These are phyloP conservation scores for Candida hungchunana DNA, from an alignment of 805 yeast species.

Conservation along the genomic window DNA sequence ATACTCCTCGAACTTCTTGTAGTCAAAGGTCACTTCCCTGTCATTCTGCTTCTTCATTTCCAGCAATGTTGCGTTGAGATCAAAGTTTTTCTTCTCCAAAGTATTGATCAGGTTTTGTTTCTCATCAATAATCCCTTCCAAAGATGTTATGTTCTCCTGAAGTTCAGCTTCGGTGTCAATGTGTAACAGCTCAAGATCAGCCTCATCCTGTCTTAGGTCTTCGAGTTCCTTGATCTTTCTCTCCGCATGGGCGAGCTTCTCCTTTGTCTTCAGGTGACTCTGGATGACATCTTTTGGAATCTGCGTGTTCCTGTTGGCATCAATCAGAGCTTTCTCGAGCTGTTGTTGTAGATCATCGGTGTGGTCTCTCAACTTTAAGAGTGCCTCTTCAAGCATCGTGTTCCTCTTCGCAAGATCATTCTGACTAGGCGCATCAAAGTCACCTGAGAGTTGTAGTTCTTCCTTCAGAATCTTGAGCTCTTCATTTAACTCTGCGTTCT, in stretches of 20 bases:
- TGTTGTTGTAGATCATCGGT: conserved; percentile 28
- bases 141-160: conserved; percentile 31
- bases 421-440: conserved; percentile 1
- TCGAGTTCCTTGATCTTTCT: conserved; percentile 41
- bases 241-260: conserved; percentile 31
- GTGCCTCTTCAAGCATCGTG: conserved; percentile 38
- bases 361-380: conserved; percentile 31
- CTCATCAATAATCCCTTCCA: conserved; percentile 20
- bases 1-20: conserved; percentile 7
- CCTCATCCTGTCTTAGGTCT: conserved; percentile 46
- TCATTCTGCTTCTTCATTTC: conserved; percentile 2
- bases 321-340: conserved; percentile 25
- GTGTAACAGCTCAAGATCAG: conserved; percentile 43
- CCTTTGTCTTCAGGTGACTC: conserved; percentile 33
- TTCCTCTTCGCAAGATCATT: conserved; percentile 27
- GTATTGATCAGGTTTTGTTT: conserved; percentile 12
- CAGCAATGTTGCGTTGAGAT: conserved; percentile 14
- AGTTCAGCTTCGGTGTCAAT: conserved; percentile 40
- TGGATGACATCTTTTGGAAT: conserved; percentile 31
- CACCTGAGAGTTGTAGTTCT: conserved; percentile 20
- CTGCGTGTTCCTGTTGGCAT: conserved; percentile 27
- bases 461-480: conserved; percentile 12
- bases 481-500: conserved; percentile 7
- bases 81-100: conserved; percentile 14
- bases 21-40: conserved; percentile 2